Percentiles rank a stretch among this genome's conserved stretches.
Evolutionary conservation across 1,284 basidiomycete species (phyloP).

Genomic region (Cutaneotrichosporon cyanovorans): DNA sequence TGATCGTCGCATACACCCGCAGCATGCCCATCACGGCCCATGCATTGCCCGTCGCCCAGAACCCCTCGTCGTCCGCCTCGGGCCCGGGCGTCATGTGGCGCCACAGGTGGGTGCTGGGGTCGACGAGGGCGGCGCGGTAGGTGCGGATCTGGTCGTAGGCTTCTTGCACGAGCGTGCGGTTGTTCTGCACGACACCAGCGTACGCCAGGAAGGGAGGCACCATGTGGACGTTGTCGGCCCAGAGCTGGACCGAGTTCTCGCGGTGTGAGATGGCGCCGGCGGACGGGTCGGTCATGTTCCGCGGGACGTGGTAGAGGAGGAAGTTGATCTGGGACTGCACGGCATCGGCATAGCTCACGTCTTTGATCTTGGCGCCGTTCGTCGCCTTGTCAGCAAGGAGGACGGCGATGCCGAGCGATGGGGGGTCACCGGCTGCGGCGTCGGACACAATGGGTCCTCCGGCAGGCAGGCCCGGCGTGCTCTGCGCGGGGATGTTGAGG

Average conservation of each 20-base stretch:
- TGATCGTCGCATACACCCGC: constrained; percentile 49
- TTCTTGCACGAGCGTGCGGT: constrained; percentile 59
- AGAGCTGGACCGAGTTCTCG: constrained; percentile 39
- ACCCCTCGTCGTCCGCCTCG: constrained; percentile 28
- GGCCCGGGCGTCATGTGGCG: constrained; percentile 36
- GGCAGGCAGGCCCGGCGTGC: constrained; percentile 6
- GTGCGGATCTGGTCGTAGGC: constrained; percentile 72
- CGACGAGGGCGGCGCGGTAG: constrained; percentile 56
- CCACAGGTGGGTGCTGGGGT: constrained; percentile 34
- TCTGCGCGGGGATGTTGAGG: constrained; percentile 7
- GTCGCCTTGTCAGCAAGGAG: constrained; percentile 54
- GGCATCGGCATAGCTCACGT: constrained; percentile 58
- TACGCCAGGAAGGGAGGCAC: constrained; percentile 81
- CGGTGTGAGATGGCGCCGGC: constrained; percentile 70
- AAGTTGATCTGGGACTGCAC: constrained; percentile 65
- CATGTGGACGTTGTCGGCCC: constrained; percentile 59
- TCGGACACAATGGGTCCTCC: constrained; percentile 39
- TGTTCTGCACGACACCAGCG: constrained; percentile 65
- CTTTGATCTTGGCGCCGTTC: constrained; percentile 30
- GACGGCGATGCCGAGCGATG: constrained; percentile 70
- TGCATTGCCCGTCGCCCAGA: constrained; percentile 48
- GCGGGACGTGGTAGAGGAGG: constrained; percentile 58
- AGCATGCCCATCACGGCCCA: constrained; percentile 52
- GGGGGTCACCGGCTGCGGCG: constrained; percentile 71
- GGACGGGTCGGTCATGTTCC: constrained; percentile 23